Base-by-base conservation (phyloP, 768 basidiomycete genomes). In the Lentinula aciculospora region DNA sequence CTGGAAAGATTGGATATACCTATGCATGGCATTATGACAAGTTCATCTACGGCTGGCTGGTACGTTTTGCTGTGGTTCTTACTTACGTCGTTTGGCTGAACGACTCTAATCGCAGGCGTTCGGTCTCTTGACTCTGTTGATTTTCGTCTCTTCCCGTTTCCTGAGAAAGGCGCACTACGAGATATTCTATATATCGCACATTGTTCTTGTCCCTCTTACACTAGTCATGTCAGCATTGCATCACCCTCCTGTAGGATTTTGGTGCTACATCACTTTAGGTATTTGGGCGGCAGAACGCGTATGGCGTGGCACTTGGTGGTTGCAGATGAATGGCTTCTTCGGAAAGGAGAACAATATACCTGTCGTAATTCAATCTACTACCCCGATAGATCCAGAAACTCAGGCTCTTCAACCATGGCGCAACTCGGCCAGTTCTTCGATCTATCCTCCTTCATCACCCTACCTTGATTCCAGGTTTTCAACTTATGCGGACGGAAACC, bases 221-320 rank as follows among this genome's bases (percentile, higher is more conserved):
- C 72, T 92, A 44, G 69, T 83, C 44, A 73, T 79, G 57, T 76
- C 84, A 4, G 85, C 81, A 17, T 67, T 91, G 0, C 89, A 92
- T 65, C 86, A 89, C 64, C 85, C 85, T 1, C 73, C 79, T 2
- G 66, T 88, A 23, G 78, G 77, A 70, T 82, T 78, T 74, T 91
- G 87, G 86, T 86, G 86, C 60, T 85, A 82, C 72, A 73, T 72
- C 13, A 81, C 89, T 0, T 74, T 86, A 13, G 73, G 66, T 1
- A 63, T 89, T 21, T 92, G 89, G 90, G 66, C 69, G 1, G 77
- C 75, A 10, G 89, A 91, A 66, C 78, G 89, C 10, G 47, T 74
- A 7, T 83, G 77, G 72, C 79, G 90, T 3, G 72, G 72, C 40
- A 67, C 74, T 1, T 76, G 82, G 67, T 84, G 83, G 72, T 63